Evolutionary conservation across 371 early-diverging fungal species (phyloP), one percentile per base, ranked within the genome.

Genomic region (Syncephalastrum racemosum): DNA sequence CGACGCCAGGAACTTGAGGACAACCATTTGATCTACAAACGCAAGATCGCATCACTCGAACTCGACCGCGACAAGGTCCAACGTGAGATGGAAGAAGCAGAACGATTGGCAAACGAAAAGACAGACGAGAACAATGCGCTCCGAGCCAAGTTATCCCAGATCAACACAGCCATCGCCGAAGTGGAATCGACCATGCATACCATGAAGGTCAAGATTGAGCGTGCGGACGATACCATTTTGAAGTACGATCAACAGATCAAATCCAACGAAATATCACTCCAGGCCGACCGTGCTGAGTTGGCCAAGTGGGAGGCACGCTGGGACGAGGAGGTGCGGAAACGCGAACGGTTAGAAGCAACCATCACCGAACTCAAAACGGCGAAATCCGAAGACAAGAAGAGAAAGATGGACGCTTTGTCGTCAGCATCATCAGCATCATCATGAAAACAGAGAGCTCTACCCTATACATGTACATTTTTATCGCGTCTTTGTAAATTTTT

Each of bases 1-100:
- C 67, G 70, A 40, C 53, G 46, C 15, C 75, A 74, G 50, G 62
- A 61, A 39, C 22, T 75, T 8, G 66, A 70, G 51, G 76, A 75
- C 25, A 60, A 69, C 6, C 59, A 57, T 2, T 36, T 75, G 22
- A 70, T 70, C 3, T 58, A 56, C 39, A 60, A 59, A 18, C 61
- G 72, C 14, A 58, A 63, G 19, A 51, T 67, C 3, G 50, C 57
- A 6, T 53, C 63, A 10, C 50, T 66, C 12, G 64, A 71, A 48
- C 51, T 67, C 7, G 76, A 75, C 39, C 58, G 61, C 15, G 40
- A 20, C 22, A 64, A 71, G 40, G 53, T 47, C 4, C 55, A 54
- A 43, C 54, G 58, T 1, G 54, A 57, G 53, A 24, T 66, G 22
- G 53, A 58, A 3, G 50, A 24, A 1, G 42, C 51, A 0, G 43